Evolutionary conservation across 1,139 yeast species (phyloP), one percentile per base, ranked within the genome.

Genomic region (Kodamaea ohmeri): DNA sequence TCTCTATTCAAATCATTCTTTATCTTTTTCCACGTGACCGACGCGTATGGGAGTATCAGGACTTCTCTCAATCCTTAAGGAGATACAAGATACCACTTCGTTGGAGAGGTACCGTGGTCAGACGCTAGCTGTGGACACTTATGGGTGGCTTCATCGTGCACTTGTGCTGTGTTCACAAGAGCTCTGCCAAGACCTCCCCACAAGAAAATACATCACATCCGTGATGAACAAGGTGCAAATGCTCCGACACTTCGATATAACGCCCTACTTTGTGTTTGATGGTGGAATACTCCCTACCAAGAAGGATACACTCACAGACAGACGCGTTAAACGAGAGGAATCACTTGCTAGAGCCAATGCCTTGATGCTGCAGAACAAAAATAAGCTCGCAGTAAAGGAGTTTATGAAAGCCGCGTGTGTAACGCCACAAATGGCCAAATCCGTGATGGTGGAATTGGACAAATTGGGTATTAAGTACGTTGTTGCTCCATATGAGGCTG

Each of bases 401-500:
- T 86, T 77, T 52, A 81, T 80, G 63, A 85, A 85, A 56, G 82
- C 92, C 22, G 86, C 95, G 5, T 90, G 85, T 49, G 86, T 94
- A 11, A 85, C 96, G 1, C 90, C 96, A 1, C 80, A 78, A 46
- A 89, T 94, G 94, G 97, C 96, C 4, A 85, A 86, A 51, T 76
- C 88, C 17, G 71, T 92, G 13, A 88, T 90, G 60, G 83, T 83
- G 24, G 83, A 78, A 47, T 70, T 94, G 45, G 81, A 80, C 49
- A 52, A 58, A n/a, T 67, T 73, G 35, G 61, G 64, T 1, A 78
- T 94, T 34, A 73, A 72, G 45, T 92, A 78, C 52, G 77, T 92
- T 13, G 98, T 94, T 7, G 98, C 99, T 0, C 99, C 99, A 0
- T 94, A 89, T 56, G 99, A 94, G 62, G 98, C 98, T 0, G 99